Conservation (phyloP, 1,284 basidiomycete species). For the Pascua guehoae region DNA sequence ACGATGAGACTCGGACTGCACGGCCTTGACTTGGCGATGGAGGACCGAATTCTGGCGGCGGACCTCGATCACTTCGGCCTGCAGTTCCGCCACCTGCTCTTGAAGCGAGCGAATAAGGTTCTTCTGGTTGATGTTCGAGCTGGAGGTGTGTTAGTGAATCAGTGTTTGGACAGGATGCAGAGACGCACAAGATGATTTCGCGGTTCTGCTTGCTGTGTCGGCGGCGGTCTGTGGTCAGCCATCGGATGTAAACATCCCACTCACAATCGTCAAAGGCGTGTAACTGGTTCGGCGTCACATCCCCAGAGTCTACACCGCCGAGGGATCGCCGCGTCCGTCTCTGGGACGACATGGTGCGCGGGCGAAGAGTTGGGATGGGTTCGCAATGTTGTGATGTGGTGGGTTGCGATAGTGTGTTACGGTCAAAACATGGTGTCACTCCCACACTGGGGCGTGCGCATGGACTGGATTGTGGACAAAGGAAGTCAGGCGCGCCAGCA, state of each 20-base stretch:
- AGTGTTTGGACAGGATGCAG: no score
- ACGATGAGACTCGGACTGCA: background rate
- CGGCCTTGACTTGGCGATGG: background rate
- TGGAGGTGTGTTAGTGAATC: slow-evolving; percentile 1
- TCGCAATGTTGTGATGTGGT: no score
- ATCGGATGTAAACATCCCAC: background rate
- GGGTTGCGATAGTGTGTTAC: no score
- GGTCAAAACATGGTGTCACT: no score
- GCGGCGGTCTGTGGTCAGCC: slow-evolving; percentile 13
- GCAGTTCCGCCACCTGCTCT: slow-evolving; percentile 13
- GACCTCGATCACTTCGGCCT: slow-evolving; percentile 13
- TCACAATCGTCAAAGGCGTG: slow-evolving; percentile 12
- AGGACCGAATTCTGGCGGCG: slow-evolving; percentile 6
- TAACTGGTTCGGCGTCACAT: background rate
- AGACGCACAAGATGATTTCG: slow-evolving; percentile 15
- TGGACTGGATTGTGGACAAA: no score
- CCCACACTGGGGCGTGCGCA: no score
- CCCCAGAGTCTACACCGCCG: background rate
- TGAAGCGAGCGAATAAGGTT: slow-evolving; percentile 7
- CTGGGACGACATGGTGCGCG: background rate
- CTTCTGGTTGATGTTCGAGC: slow-evolving; percentile 17
- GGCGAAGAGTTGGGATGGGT: no score
- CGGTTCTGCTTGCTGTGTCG: slow-evolving; percentile 17
- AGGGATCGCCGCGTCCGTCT: background rate
- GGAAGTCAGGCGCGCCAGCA: no score